Evolutionary conservation across 1,284 basidiomycete genomes (phyloP).

Genomic region (Tremellales sp.): DNA sequence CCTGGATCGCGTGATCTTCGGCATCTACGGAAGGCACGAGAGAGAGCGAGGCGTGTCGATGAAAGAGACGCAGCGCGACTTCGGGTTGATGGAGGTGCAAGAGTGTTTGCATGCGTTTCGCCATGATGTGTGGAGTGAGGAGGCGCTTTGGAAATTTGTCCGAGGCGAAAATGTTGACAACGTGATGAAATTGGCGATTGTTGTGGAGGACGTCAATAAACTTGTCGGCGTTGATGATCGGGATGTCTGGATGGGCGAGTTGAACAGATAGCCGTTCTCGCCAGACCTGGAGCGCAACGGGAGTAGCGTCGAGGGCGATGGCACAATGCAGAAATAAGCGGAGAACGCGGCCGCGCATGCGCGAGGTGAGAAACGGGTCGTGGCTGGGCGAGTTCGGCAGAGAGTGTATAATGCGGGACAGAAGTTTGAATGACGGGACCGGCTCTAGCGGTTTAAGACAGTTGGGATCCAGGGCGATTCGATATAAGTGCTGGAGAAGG

Average conservation of each 20-base stretch:
- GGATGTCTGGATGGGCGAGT: no score
- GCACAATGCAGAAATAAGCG: no score
- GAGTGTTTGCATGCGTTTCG: conserved; percentile 25
- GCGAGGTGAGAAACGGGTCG: no score
- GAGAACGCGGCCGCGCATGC: no score
- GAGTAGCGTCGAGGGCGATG: no score
- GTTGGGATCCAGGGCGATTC: no score
- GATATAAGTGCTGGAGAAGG: no score
- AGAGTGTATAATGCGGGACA: no score
- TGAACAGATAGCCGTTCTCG: background rate
- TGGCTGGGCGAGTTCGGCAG: no score
- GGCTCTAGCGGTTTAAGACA: no score
- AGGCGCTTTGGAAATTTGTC: conserved; percentile 12
- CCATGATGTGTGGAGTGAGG: conserved; percentile 18
- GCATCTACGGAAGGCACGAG: conserved; percentile 13
- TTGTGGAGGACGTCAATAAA: conserved; percentile 18
- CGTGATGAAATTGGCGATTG: conserved; percentile 16
- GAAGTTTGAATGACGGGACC: no score
- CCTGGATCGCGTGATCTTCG: conserved; percentile 24
- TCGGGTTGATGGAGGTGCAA: conserved; percentile 21
- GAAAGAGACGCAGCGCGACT: conserved; percentile 26
- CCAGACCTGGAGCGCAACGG: background rate
- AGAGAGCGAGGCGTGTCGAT: conserved; percentile 11
- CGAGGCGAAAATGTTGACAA: conserved; percentile 20
- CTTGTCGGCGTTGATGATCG: conserved; percentile 12